phyloP scores from a whole-genome alignment of 345 rosid genomes.

The Citrus unshiu region DNA sequence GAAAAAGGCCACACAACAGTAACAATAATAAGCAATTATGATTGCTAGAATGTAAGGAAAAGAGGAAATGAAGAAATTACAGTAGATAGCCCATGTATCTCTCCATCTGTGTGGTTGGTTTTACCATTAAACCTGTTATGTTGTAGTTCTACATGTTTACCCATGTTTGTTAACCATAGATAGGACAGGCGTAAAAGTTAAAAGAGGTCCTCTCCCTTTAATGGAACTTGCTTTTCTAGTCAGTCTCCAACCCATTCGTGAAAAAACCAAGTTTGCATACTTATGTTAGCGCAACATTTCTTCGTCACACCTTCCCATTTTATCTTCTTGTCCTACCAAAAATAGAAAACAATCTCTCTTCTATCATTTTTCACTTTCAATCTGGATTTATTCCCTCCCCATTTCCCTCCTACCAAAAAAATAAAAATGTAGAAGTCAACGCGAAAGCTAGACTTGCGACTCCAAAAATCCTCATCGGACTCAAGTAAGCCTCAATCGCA shows the following conservation, averaged over 20 bases:
- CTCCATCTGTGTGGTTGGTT: not conserved
- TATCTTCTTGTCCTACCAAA: not conserved
- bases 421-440: not conserved
- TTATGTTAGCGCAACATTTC: not conserved
- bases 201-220: not conserved
- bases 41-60: not conserved
- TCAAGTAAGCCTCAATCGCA: not conserved
- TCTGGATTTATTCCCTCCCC: not conserved
- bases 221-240: not conserved
- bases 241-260: not conserved
- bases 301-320: not conserved
- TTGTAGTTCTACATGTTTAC: not conserved
- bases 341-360: not conserved
- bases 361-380: not conserved
- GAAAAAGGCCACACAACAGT: not conserved
- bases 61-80: not conserved
- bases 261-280: not conserved
- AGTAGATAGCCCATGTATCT: not conserved
- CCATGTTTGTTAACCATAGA: not conserved
- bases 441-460: not conserved
- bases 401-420: not conserved
- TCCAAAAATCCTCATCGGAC: not conserved
- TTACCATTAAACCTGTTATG: not conserved
- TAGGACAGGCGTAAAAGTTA: not conserved
- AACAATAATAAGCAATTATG: not conserved